Base-by-base conservation (phyloP, 2,329 filamentous ascomycete species). In the Xylariaceae sp. region DNA sequence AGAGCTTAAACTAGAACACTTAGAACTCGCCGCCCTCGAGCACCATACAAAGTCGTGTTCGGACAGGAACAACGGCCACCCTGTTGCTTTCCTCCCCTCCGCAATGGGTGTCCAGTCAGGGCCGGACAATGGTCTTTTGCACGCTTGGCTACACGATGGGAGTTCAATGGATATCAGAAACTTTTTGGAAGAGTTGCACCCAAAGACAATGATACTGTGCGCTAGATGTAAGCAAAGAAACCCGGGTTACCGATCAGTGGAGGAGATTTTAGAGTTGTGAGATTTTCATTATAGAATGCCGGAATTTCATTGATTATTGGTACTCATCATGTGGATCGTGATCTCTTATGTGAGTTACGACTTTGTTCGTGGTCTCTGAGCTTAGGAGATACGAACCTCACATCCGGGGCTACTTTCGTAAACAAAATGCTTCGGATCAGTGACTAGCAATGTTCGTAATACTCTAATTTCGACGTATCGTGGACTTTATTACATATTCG, bases 171-270 rank as follows among this genome's bases (percentile, higher is more conserved):
- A 22, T 3, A 53, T 61, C 45, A 55, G 46, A 11, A 35, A 39
- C 6, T 61, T 61, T 44, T 52, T 61, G n/a, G 35, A 45, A 11
- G 59, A 58, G 44, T 36, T 56, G 2, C 45, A 54, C 19, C 40
- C 46, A 2, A 61, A 60, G 45, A 61, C 59, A 9, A 44, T 58
- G 6, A 44, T 61, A 12, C 51, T 61, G 14, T 60, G 59, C 38
- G 22, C 47, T 2, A 51, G 33, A 15, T 60, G 59, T 38, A 58
- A 53, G 43, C 39, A 53, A 41, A 51, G 44, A 33, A 61, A 61
- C 27, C 11, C 38, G 1, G 53, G 56, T 3, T 61, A 61, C 39
- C 18, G 46, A 36, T 46, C 52, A 9, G 49, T 51, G 19, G 57
- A 59, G 18, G 59, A 61, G 11, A 53, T 55, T 17, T 36, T 57